These are phyloP conservation scores for Geosmithia putterillii DNA, from an alignment of 2,329 filamentous ascomycete genomes.

Conservation along the genomic window DNA sequence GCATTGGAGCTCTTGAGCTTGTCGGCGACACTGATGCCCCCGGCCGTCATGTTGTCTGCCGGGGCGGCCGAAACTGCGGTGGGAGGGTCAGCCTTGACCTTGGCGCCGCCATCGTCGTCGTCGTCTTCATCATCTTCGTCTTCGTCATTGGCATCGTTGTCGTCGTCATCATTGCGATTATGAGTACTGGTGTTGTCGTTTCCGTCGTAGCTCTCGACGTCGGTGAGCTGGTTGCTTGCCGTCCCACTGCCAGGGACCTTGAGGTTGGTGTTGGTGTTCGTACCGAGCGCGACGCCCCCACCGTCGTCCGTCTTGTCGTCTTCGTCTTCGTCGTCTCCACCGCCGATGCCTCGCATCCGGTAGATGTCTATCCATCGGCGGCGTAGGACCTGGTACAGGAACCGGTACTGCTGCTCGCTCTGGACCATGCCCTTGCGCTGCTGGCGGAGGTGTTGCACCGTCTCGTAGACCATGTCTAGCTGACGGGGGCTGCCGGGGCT, in stretches of 20 bases:
- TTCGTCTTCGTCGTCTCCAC: constrained; percentile 4
- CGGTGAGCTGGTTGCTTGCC: neutral
- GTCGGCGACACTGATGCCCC: neutral
- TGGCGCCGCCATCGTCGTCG: constrained; percentile 2
- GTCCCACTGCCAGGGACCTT: neutral
- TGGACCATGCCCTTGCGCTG: constrained; percentile 96
- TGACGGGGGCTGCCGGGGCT: neutral
- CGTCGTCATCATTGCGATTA: neutral
- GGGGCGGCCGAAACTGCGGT: neutral
- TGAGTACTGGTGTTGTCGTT: neutral
- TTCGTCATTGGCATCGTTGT: neutral
- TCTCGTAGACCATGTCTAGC: constrained; percentile 60
- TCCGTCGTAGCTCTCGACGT: constrained; percentile 1
- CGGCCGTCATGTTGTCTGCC: neutral
- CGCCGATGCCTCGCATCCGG: constrained; percentile 15
- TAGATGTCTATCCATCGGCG: constrained; percentile 62
- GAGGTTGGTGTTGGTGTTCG: neutral
- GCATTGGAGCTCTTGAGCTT: neutral
- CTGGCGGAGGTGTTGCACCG: constrained; percentile 69
- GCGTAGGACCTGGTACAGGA: constrained; percentile 77
- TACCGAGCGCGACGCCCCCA: neutral
- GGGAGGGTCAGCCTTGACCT: neutral
- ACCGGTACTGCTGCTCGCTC: constrained; percentile 69
- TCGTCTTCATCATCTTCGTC: constrained; percentile 2
- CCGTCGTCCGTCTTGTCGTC: constrained; percentile 3